These are phyloP conservation scores for Solanum okadae DNA, from an alignment of 257 asterid species.

Conservation along the genomic window DNA sequence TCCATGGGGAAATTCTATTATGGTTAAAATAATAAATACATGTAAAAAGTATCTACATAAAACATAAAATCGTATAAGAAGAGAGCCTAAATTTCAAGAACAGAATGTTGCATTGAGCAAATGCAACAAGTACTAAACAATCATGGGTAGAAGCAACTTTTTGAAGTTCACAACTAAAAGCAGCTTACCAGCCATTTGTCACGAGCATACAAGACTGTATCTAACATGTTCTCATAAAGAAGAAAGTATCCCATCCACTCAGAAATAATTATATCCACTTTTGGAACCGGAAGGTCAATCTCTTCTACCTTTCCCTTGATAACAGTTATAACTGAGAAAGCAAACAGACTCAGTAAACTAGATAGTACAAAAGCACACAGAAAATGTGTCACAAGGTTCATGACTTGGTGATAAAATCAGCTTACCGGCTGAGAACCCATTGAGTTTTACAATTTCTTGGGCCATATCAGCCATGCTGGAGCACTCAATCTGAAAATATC, in stretches of 20 bases:
- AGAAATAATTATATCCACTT: slow-evolving; percentile 85
- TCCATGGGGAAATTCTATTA: neutral
- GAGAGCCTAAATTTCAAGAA: neutral
- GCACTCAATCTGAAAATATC: slow-evolving; percentile 71
- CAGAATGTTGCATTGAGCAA: neutral
- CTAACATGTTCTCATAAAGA: slow-evolving; percentile 82
- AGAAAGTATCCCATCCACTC: slow-evolving; percentile 98
- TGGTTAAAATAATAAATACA: neutral
- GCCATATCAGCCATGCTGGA: slow-evolving; percentile 94
- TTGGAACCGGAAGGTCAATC: slow-evolving; percentile 82
- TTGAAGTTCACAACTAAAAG: neutral
- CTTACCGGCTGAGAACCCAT: slow-evolving; percentile 71
- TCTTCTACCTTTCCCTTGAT: slow-evolving; percentile 93
- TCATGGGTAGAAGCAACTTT: neutral
- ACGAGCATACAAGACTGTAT: slow-evolving; percentile 83
- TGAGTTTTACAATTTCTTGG: slow-evolving; percentile 56
- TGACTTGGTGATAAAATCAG: neutral
- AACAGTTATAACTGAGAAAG: slow-evolving; percentile 61
- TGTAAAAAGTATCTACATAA: neutral
- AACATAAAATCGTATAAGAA: neutral
- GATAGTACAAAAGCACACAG: neutral
- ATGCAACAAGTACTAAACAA: neutral
- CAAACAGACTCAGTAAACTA: neutral
- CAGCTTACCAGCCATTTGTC: slow-evolving; percentile 84
- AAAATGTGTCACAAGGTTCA: neutral